phyloP scores from a whole-genome alignment of 2,329 filamentous ascomycete species.

The Fusarium tupiense region DNA sequence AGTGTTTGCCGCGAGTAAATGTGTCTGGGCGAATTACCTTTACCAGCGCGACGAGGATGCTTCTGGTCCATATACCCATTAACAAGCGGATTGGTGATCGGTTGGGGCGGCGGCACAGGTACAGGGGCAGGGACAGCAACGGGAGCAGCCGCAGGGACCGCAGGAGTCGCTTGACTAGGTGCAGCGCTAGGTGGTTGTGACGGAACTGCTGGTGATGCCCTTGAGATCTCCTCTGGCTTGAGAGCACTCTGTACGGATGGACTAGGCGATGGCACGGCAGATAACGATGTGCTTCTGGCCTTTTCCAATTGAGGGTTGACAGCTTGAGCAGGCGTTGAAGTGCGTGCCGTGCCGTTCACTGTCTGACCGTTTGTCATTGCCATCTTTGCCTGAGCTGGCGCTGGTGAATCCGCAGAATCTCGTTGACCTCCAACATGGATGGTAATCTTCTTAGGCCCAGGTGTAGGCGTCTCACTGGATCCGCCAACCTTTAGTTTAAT shows the following conservation, averaged over 20 bases:
- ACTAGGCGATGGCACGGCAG: constrained; percentile 55
- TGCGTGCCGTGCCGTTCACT: constrained; percentile 35
- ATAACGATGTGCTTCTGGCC: constrained; percentile 52
- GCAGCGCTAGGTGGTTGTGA: constrained; percentile 28
- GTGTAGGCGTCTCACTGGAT: constrained; percentile 53
- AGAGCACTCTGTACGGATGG: constrained; percentile 51
- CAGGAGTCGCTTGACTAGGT: constrained; percentile 28
- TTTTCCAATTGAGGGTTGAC: constrained; percentile 47
- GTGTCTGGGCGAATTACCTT: constrained; percentile 48
- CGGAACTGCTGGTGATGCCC: constrained; percentile 40
- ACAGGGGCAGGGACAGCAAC: constrained; percentile 18
- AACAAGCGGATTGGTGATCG: constrained; percentile 42
- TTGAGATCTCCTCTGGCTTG: constrained; percentile 50
- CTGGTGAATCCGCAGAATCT: constrained; percentile 63
- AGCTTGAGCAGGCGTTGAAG: constrained; percentile 33
- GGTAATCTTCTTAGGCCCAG: constrained; percentile 71
- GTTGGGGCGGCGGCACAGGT: constrained; percentile 37
- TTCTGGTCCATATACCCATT: constrained; percentile 50
- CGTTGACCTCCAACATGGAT: constrained; percentile 73
- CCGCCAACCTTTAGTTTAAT: constrained; percentile 80
- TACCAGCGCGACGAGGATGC: constrained; percentile 52
- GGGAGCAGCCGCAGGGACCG: neutral
- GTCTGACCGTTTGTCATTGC: constrained; percentile 31
- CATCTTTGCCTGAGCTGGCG: constrained; percentile 44
- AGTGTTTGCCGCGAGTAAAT: constrained; percentile 8